These are phyloP conservation scores for Rhododendron griersonianum DNA, from an alignment of 148 eudicot genomes.

Conservation along the genomic window DNA sequence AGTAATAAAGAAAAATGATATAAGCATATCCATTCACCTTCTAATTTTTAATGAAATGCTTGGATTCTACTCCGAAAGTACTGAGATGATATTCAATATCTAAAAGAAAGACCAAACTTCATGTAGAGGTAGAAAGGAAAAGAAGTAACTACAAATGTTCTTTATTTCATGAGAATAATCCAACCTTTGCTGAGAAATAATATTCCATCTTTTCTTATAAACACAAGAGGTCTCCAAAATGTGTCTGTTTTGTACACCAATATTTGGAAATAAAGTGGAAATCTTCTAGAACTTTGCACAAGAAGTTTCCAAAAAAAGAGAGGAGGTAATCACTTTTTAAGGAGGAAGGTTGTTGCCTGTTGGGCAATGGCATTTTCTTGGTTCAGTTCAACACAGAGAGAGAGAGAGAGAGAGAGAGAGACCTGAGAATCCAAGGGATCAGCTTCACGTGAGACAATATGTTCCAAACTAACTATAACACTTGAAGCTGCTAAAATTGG, in stretches of 20 bases:
- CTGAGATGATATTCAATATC: too few species aligned
- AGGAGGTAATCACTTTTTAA: background rate
- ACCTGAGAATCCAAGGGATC: conserved; percentile 90
- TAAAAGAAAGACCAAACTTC: background rate
- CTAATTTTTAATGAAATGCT: background rate
- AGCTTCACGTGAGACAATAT: conserved; percentile 83
- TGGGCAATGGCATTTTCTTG: background rate
- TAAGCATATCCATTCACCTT: background rate
- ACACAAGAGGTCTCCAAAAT: background rate
- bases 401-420: background rate
- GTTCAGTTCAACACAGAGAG: background rate
- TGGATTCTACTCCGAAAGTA: background rate
- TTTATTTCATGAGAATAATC: background rate
- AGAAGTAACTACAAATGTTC: too few species aligned
- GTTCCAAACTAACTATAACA: conserved; percentile 64
- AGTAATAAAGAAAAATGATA: background rate
- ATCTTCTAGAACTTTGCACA: background rate
- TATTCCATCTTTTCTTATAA: background rate
- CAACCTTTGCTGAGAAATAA: background rate
- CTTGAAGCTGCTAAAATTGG: conserved; percentile 78
- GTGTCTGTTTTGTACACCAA: background rate
- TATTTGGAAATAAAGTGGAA: background rate
- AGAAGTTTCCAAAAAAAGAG: background rate
- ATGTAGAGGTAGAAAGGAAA: background rate
- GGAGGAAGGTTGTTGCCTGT: background rate